Base-by-base conservation (phyloP, 2,329 filamentous ascomycete species). In the Alternaria sp. region DNA sequence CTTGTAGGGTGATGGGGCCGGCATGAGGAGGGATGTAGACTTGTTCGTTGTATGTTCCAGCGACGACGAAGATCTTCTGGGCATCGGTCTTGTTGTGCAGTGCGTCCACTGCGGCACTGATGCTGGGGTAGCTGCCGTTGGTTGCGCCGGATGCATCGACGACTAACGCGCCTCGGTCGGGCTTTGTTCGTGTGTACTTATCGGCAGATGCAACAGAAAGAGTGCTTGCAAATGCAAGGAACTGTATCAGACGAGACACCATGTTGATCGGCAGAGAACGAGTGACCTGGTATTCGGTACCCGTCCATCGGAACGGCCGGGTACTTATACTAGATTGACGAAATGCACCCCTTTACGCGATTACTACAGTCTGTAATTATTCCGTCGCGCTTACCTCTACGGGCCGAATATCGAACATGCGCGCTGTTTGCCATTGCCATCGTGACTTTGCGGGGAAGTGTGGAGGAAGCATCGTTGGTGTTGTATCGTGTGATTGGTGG, bases 21-120 rank as follows among this genome's bases (percentile, higher is more conserved):
- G 70, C 74, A 26, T 84, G 81, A 15, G 59, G 56, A 2, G 82
- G 76, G 43, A 89, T 81, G 65, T 83, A 83, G 26, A 89, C 86
- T 70, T 89, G 87, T 72, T 89, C 87, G 1, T 74, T 75, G 80
- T 89, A 89, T 33, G 83, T 86, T 6, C 87, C 87, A 3, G 83
- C 74, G 66, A 85, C 75, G 74, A 90, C 85, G 78, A 89, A 90
- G 77, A 90, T 87, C 9, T 64, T 66, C 18, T 72, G 67, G 1
- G 65, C 44, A 4, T 57, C 33, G 7, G 59, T 66, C 3, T 25
- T 64, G 44, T 72, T 69, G 3, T 55, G 50, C 8, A 72, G 56
- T 8, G 49, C 60, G 15, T n/a, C 51, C 15, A 72, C 64, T 21
- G 69, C 70, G 10, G 61, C 59, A 53, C 69, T 66, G 49, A 72